Evolutionary conservation across 2,329 filamentous ascomycete genomes (phyloP).

Genomic region (Arthrinium puccinioides): DNA sequence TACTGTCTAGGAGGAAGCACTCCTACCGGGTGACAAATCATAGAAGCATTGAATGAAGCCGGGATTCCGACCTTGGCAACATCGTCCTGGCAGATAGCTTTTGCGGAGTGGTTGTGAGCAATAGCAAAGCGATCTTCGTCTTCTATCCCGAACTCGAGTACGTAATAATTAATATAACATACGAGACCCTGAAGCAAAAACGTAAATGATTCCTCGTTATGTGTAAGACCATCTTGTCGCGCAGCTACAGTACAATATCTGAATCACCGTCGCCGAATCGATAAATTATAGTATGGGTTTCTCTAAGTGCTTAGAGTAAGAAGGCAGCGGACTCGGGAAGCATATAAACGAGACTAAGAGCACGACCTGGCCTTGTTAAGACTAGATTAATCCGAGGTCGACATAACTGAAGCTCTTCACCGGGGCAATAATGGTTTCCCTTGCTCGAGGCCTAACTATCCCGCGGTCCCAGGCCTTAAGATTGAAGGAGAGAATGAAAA

Average conservation of each 20-base stretch:
- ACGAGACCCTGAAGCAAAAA: background rate
- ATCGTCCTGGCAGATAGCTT: no score
- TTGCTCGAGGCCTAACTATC: background rate
- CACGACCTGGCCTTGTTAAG: background rate
- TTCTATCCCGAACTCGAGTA: background rate
- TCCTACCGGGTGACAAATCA: no score
- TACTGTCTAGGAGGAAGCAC: no score
- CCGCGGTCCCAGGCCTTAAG: background rate
- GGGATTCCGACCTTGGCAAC: no score
- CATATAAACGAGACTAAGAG: background rate
- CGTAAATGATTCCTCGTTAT: background rate
- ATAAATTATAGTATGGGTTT: background rate
- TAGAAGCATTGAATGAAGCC: no score
- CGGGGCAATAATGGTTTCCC: background rate
- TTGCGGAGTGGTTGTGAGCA: background rate
- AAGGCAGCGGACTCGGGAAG: background rate
- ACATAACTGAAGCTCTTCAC: background rate
- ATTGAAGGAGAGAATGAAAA: background rate
- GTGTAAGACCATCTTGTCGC: background rate
- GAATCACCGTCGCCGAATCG: background rate
- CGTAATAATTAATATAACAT: background rate
- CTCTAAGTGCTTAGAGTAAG: background rate
- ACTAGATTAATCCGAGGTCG: background rate
- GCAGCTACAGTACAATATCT: background rate
- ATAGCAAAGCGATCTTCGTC: background rate